Evolutionary conservation across 2,329 filamentous ascomycete species (phyloP), one percentile per base, ranked within the genome.

Genomic region (Neonectria neomacrospora): DNA sequence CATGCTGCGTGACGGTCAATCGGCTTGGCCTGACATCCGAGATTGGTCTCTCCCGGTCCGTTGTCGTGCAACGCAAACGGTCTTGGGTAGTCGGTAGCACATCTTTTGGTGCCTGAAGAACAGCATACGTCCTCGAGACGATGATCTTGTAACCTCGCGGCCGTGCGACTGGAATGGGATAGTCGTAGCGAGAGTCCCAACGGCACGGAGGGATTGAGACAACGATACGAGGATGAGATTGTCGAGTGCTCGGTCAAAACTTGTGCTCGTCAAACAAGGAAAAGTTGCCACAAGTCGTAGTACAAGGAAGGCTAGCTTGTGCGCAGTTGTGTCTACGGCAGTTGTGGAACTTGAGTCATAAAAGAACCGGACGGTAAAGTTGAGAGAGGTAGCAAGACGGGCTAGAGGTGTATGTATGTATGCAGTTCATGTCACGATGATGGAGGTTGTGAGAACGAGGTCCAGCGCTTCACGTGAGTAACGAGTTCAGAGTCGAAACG

Each of bases 21-120:
- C 47, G 55, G 61, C 52, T 26, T 56, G 23, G 60, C 61, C 47
- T 60, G 16, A 28, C 42, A 61, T 50, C 32, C 64, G 53, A 69
- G 34, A 58, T 61, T 64, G 48, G 23, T 14, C 63, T 58, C 64
- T 65, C 52, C 58, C 54, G 58, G 60, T 34, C 59, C 57, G 30
- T 58, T 22, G 26, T 37, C 12, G 66, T 66, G 66, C 45, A 48
- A 69, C 64, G 56, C 69, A 73, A 72, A 67, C 69, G 54, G 11
- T 16, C 55, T 60, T 39, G 26, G 42, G 50, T 30, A 8, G 16
- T 22, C 8, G 16, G 53, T 61, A 16, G 34, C 26, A 62, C 60
- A 47, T 18, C 20, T 41, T 23, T n/a, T 9, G 42, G 54, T 37
- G 14, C n/a, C 28, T 34, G 12, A 48, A 39, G 44, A 51, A 41